Conservation (phyloP, 83 land plant species). For the Picea abies region DNA sequence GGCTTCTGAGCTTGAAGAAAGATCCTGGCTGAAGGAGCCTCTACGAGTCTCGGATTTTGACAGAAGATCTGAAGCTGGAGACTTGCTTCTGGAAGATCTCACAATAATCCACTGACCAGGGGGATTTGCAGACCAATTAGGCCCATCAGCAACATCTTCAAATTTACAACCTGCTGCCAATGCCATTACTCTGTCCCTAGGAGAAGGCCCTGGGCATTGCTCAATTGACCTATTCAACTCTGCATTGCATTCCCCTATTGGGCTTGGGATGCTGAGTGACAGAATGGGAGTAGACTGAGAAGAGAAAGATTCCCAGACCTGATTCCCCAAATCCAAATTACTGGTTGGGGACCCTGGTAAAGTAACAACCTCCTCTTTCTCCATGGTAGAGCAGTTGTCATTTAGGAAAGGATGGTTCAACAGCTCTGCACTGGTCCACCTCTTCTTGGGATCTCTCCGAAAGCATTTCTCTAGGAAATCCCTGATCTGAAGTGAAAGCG, state of each 20-base stretch:
- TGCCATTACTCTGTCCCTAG: background rate
- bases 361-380: background rate
- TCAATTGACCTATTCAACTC: background rate
- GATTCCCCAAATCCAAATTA: background rate
- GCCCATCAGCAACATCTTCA: background rate
- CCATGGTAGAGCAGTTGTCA: background rate
- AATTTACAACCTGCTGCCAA: background rate
- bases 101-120: constrained; percentile 3
- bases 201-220: background rate
- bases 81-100: background rate
- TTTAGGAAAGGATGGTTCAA: constrained; percentile 57
- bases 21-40: no score
- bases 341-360: background rate
- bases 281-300: background rate
- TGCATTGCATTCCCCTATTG: background rate
- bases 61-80: background rate
- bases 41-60: no score
- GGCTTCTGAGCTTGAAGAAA: no score
- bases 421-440: constrained; percentile 37
- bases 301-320: background rate
- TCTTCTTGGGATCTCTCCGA: constrained; percentile 39
- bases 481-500: no score
- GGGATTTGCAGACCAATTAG: background rate
- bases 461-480: constrained; percentile 21
- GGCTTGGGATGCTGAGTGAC: background rate